Evolutionary conservation across 345 rosid species (phyloP).

Genomic region (Aegle marmelos): DNA sequence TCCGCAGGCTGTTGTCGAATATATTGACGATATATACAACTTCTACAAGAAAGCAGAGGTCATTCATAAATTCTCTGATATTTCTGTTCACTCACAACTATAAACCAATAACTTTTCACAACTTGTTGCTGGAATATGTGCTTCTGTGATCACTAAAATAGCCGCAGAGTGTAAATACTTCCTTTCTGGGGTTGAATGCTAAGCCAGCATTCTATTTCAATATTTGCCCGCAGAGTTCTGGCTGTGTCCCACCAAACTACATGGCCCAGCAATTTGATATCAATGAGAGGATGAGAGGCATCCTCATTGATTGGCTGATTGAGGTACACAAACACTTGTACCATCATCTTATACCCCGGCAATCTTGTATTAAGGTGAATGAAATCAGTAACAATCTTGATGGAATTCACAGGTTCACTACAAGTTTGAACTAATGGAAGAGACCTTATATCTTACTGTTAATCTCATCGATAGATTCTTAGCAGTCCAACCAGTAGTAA

Average conservation of each 20-base stretch:
- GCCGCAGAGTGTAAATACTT: not conserved
- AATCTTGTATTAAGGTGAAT: not conserved
- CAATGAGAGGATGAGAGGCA: slow-evolving; percentile 91
- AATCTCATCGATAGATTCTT: slow-evolving; percentile 91
- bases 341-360: not conserved
- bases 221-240: slow-evolving; percentile 43
- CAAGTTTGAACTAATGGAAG: slow-evolving; percentile 98
- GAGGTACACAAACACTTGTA: slow-evolving; percentile 47
- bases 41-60: slow-evolving; percentile 88
- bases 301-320: slow-evolving; percentile 88
- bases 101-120: not conserved
- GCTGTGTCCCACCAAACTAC: slow-evolving; percentile 57
- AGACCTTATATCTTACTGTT: slow-evolving; percentile 85
- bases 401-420: slow-evolving; percentile 74
- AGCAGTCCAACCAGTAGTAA: slow-evolving; percentile 54
- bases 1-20: slow-evolving; percentile 80
- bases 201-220: slow-evolving; percentile 1
- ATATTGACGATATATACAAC: slow-evolving; percentile 61
- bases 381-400: slow-evolving; percentile 9
- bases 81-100: not conserved
- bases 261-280: slow-evolving; percentile 74
- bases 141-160: not conserved
- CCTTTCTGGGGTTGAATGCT: not conserved
- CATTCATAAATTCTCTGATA: not conserved
- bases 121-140: not conserved